These are phyloP conservation scores for Phaeosphaeria sp. DNA, from an alignment of 2,329 filamentous ascomycete species.

Conservation along the genomic window DNA sequence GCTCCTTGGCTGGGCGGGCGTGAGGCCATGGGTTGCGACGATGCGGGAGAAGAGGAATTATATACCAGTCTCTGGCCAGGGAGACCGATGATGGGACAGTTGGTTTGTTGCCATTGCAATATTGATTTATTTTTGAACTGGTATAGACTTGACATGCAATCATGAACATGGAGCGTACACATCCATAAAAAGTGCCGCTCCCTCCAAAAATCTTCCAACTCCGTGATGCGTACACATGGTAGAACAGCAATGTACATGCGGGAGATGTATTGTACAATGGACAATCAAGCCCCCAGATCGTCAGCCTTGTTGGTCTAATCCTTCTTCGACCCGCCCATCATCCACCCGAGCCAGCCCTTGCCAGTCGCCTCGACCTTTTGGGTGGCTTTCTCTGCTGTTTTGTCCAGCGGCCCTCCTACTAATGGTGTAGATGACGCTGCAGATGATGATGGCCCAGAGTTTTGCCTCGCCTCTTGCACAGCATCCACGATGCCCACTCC, in stretches of 20 bases:
- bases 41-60: constrained; percentile 58
- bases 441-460: constrained; percentile 28
- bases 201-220: constrained; percentile 31
- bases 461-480: constrained; percentile 41
- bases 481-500: constrained; percentile 37
- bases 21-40: constrained; percentile 65
- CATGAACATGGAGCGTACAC: constrained; percentile 38
- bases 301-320: constrained; percentile 20
- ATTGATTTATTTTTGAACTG: not conserved
- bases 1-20: constrained; percentile 64
- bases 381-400: constrained; percentile 50
- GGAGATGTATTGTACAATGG: constrained; percentile 42
- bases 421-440: constrained; percentile 36
- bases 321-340: constrained; percentile 48
- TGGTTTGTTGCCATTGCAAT: not conserved
- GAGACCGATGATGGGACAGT: constrained; percentile 26
- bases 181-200: constrained; percentile 18
- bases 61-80: constrained; percentile 55
- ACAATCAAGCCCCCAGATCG: constrained; percentile 4
- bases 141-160: constrained; percentile 19
- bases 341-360: constrained; percentile 56
- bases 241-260: constrained; percentile 43
- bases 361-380: constrained; percentile 44
- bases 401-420: constrained; percentile 55
- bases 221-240: constrained; percentile 44